Evolutionary conservation across 2,329 filamentous ascomycete genomes (phyloP), one percentile per base, ranked within the genome.

Genomic region (Zymoseptoria pseudotritici): DNA sequence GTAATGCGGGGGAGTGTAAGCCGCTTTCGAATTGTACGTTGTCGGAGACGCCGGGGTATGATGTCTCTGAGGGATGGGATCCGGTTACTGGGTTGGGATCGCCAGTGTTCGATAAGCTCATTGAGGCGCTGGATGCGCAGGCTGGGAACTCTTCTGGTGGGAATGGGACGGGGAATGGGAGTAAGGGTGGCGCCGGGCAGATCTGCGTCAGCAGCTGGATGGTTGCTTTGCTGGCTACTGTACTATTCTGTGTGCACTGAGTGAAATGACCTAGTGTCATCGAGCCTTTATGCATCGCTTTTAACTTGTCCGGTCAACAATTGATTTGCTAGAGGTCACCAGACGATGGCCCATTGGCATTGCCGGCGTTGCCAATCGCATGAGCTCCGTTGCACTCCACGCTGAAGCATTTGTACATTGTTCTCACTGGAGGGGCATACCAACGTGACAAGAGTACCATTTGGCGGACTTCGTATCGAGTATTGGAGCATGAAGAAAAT

Each of bases 1-100:
- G 66, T 21, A 68, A 67, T 54, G 60, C 49, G 8, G 67, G 67
- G n/a, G 59, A 50, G 4, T 69, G 67, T 24, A 36, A 58, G 26
- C 17, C 42, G 4, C 24, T 58, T 17, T 50, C 49, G 20, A 65
- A 65, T 0, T 67, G 65, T 55, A 61, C 55, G 24, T 53, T 58
- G 51, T n/a, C 9, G 13, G 56, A 57, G 57, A 57, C 59, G 10
- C 24, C 56, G 21, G 64, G 64, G 3, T 66, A 58, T 50, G 55
- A 64, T 57, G 60, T 61, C 4, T 58, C 59, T 7, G 31, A 19
- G 7, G 65, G 63, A 7, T 66, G 65, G 65, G 65, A 66, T 61
- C 58, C 63, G 20, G 65, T 63, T 19, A 66, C 63, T 11, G 65
- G 65, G 2, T 36, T 66, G 49, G 65, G 65, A 17, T 62, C 58